Evolutionary conservation across 176 grass and related monocot genomes (phyloP), one percentile per base, ranked within the genome.

Genomic region (Thinopyrum elongatum): DNA sequence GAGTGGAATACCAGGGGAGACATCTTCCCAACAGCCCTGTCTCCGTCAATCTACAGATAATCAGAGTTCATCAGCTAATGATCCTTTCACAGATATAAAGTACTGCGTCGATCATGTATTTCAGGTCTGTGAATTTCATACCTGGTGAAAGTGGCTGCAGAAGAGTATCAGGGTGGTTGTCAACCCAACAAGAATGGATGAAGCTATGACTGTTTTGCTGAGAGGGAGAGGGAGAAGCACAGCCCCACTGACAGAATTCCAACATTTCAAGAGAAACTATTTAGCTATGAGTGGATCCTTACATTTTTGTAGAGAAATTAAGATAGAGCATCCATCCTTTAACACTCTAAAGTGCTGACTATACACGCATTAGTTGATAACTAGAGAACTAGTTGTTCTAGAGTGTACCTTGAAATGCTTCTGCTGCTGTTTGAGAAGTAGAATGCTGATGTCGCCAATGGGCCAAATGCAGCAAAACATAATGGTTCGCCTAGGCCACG

Each of bases 141-240:
- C 95, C 91, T 98, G 95, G 58, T 98, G 95, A 75, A 98, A 98
- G 84, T 98, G 95, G 77, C 93, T 95, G 94, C 95, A 98, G 85
- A 98, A 98, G 85, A 98, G 91, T 90, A 98, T 94, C 83, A 95
- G 51, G 12, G 95, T 95, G n/a, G 93, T 98, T 58, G 93, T 98
- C 70, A 98, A 81, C 53, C 95, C 95, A 76, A 98, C 93, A 76
- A 98, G 91, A 66, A 98, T 26, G 11, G 95, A 98, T 81, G 93
- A 90, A 44, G 86, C 84, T 70, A 98, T 57, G 71, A 95, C 86
- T 81, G 90, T 92, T 77, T 70, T 79, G 19, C 57, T 90, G 67
- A 95, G 72, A 83, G 89, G 91, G 67, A 95, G 72, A 83, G 89
- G 91, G 31, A 98, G 95, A 67, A 82, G 63, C 12, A 47, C 70